Base-by-base conservation (phyloP, 345 rosid genomes). In the Eutrema japonicum region DNA sequence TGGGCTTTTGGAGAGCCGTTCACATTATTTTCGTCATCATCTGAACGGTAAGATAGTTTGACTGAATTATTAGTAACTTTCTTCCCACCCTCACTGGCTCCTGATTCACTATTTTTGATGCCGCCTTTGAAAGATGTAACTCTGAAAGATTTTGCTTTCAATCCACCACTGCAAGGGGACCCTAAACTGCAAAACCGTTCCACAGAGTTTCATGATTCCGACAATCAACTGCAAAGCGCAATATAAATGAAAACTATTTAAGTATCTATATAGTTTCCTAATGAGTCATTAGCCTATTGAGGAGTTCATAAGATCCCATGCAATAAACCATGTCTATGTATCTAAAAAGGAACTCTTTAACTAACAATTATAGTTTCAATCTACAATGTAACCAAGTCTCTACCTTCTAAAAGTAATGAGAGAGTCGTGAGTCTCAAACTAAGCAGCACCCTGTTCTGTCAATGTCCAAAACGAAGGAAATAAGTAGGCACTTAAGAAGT, bases 41-140 rank as follows among this genome's bases (percentile, higher is more conserved):
- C 83, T 22, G 89, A 85, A 54, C 82, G 79, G 81, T 90, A 90
- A 40, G 96, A 86, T 70, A 88, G 80, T 76, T 87, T 85, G 76
- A 75, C 84, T 51, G 91, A 87, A 46, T 75, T 86, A 54, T 83
- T 84, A 37, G 85, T 42, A 78, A 75, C 79, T 78, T 82, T 86
- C 67, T 83, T 83, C 57, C 86, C 88, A 74, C 76, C 75, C 46
- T 80, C 80, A 42, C 86, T 79, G 63, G 82, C 82, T 50, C 84
- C 82, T 37, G 87, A 73, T 72, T 86, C 91, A 49, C 85, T 82
- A 77, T 79, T 87, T 75, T 77, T 85, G 27, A 82, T 82, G 77
- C 75, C 83, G 35, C 97, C 91, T 85, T 91, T 89, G 54, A 93
- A 93, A 32, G 96, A 85, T 33, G 90, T 86, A 76, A 93, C 78